A percentile compares a stretch with the other conserved stretches of the same genome.
These are phyloP conservation scores for Phaeomoniella chlamydospora DNA, from an alignment of 2,329 filamentous ascomycete species.

Conservation along the genomic window DNA sequence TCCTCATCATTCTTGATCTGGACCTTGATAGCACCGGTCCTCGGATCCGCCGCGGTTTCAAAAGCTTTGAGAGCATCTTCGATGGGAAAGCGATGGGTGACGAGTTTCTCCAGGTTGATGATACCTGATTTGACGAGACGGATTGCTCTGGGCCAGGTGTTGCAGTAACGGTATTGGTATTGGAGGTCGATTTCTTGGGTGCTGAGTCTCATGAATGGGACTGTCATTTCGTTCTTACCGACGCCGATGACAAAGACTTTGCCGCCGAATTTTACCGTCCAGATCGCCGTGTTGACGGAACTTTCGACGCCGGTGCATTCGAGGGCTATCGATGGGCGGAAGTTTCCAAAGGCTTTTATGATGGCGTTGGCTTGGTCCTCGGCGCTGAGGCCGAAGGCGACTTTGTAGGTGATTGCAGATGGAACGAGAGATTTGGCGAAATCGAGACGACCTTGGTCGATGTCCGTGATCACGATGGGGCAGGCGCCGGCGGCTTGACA, in stretches of 20 bases:
- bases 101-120: slow-evolving; percentile 64
- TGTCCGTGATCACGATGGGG: slow-evolving; percentile 87
- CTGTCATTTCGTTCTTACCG: slow-evolving; percentile 85
- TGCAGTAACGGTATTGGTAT: slow-evolving; percentile 92
- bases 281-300: slow-evolving; percentile 73
- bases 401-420: slow-evolving; percentile 59
- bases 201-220: slow-evolving; percentile 87
- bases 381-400: slow-evolving; percentile 45
- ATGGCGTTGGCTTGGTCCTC: slow-evolving; percentile 60
- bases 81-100: slow-evolving; percentile 74
- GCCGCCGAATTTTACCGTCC: slow-evolving; percentile 84
- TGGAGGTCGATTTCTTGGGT: slow-evolving; percentile 87
- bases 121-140: slow-evolving; percentile 73
- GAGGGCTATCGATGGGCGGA: slow-evolving; percentile 69
- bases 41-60: slow-evolving; percentile 72
- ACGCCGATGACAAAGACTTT: slow-evolving; percentile 96
- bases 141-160: slow-evolving; percentile 92
- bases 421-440: slow-evolving; percentile 80
- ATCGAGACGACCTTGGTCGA: slow-evolving; percentile 68
- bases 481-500: slow-evolving; percentile 74
- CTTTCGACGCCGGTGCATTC: slow-evolving; percentile 94
- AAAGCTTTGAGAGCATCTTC: slow-evolving; percentile 86
- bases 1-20: slow-evolving; percentile 56
- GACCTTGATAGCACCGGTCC: slow-evolving; percentile 94
- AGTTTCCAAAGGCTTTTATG: slow-evolving; percentile 56